These are phyloP conservation scores for Phytophthora capsici DNA, from an alignment of 352 stramenopile species.

Conservation along the genomic window DNA sequence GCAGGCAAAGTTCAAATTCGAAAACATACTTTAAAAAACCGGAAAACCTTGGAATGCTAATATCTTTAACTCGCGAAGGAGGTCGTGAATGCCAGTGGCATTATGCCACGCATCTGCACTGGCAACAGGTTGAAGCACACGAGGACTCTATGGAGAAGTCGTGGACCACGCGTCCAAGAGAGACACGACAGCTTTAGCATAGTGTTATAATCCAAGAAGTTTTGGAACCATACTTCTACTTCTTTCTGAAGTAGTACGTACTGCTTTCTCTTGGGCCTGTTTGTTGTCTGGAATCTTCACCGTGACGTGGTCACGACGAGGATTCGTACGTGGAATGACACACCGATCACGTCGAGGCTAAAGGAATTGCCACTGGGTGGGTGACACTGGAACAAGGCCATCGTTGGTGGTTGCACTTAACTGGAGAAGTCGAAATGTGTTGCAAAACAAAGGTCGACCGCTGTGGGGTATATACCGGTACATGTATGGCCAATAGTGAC, in stretches of 20 bases:
- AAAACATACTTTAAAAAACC: too few relatives aligned
- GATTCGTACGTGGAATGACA: not conserved
- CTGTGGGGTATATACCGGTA: too few relatives aligned
- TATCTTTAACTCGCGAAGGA: constrained; percentile 82
- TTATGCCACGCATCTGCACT: constrained; percentile 85
- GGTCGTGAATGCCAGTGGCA: constrained; percentile 86
- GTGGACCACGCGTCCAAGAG: constrained; percentile 87
- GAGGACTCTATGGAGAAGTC: constrained; percentile 76
- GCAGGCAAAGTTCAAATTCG: too few relatives aligned
- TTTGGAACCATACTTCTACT: not conserved
- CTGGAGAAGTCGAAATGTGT: not conserved
- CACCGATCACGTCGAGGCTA: constrained; percentile 6
- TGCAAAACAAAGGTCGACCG: too few relatives aligned
- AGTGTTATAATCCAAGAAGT: constrained; percentile 11
- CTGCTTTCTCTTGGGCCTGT: not conserved
- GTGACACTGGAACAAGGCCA: not conserved
- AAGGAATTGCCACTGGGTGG: not conserved
- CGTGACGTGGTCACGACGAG: not conserved
- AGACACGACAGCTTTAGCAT: constrained; percentile 83
- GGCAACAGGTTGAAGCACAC: constrained; percentile 85
- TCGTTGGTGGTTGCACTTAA: not conserved
- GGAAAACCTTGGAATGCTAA: too few relatives aligned
- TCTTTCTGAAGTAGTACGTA: too few relatives aligned
- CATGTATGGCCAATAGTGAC: too few relatives aligned
- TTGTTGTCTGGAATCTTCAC: not conserved